Percentiles rank a stretch among this genome's conserved stretches.
Evolutionary conservation across 2,329 filamentous ascomycete species (phyloP).

Genomic region (Cytospora chrysosperma): DNA sequence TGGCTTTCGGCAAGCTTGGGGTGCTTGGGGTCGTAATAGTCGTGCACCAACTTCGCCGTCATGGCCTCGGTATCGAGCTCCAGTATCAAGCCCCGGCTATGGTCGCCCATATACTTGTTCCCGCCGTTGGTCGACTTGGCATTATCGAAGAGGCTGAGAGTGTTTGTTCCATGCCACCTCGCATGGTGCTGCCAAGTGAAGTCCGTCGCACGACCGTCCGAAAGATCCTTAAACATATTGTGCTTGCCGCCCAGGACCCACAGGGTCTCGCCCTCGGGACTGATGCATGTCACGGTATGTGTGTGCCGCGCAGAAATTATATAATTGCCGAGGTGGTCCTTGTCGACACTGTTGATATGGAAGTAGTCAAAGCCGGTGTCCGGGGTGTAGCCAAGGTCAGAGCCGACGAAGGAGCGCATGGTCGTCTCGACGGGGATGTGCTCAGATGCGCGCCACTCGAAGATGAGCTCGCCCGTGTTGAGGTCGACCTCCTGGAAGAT

Average conservation of each 20-base stretch:
- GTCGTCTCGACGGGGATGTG: conserved; percentile 32
- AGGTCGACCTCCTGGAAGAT: conserved; percentile 42
- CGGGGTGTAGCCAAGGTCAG: conserved; percentile 32
- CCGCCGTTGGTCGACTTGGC: conserved; percentile 34
- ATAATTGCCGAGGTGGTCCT: conserved; percentile 37
- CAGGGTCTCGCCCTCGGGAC: conserved; percentile 32
- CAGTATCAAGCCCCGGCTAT: conserved; percentile 34
- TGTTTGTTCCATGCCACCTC: conserved; percentile 33
- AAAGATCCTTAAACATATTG: conserved; percentile 39
- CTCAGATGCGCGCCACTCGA: conserved; percentile 38
- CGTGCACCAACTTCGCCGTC: conserved; percentile 33
- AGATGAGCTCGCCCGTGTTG: conserved; percentile 37
- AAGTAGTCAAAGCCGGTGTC: conserved; percentile 38
- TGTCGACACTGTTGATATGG: conserved; percentile 39
- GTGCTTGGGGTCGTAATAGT: conserved; percentile 32
- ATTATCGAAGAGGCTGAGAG: conserved; percentile 41
- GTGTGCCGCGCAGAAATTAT: conserved; percentile 38
- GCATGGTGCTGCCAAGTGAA: conserved; percentile 42
- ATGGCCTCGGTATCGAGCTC: conserved; percentile 31
- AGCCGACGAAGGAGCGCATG: conserved; percentile 30
- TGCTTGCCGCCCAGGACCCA: conserved; percentile 38
- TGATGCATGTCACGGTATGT: conserved; percentile 33
- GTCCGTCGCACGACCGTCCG: conserved; percentile 35
- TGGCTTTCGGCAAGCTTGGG: conserved; percentile 18
- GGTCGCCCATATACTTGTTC: conserved; percentile 30